Percentiles rank a stretch among this genome's conserved stretches.
Evolutionary conservation across 208 protist species (phyloP).

Genomic region (Wallacemonas sp.): DNA sequence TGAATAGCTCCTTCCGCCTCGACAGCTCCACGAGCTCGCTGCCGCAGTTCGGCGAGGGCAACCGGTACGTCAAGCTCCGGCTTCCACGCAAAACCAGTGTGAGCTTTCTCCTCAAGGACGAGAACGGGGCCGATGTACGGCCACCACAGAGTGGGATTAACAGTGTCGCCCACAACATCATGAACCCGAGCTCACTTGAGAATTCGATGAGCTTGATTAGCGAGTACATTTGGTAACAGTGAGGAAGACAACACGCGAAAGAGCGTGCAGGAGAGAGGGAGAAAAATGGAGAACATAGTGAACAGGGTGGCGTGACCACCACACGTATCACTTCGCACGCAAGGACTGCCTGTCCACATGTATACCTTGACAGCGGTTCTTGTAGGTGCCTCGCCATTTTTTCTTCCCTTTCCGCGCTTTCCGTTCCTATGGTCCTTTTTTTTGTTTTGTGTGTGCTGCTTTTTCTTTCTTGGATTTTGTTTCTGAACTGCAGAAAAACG

Average conservation of each 20-base stretch:
- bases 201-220: conserved; percentile 8
- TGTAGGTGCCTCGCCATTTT: not conserved
- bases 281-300: not conserved
- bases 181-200: not conserved
- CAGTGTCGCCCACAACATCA: not conserved
- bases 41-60: not conserved
- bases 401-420: too few relatives aligned
- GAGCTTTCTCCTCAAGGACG: conserved; percentile 5
- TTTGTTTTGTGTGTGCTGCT: too few relatives aligned
- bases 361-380: too few relatives aligned
- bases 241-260: not conserved
- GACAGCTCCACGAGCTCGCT: conserved; percentile 4
- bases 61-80: conserved; percentile 7
- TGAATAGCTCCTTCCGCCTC: conserved; percentile 11
- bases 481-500: too few relatives aligned
- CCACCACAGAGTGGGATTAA: not conserved
- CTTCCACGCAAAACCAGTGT: conserved; percentile 10
- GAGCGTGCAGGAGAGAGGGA: not conserved
- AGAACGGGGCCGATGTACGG: not conserved
- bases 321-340: too few relatives aligned
- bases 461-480: too few relatives aligned
- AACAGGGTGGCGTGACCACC: not conserved
- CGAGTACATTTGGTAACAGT: not conserved
- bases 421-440: too few relatives aligned
- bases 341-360: too few relatives aligned